Evolutionary conservation across 2,329 filamentous ascomycete genomes (phyloP).

Genomic region (Trichothecium roseum): DNA sequence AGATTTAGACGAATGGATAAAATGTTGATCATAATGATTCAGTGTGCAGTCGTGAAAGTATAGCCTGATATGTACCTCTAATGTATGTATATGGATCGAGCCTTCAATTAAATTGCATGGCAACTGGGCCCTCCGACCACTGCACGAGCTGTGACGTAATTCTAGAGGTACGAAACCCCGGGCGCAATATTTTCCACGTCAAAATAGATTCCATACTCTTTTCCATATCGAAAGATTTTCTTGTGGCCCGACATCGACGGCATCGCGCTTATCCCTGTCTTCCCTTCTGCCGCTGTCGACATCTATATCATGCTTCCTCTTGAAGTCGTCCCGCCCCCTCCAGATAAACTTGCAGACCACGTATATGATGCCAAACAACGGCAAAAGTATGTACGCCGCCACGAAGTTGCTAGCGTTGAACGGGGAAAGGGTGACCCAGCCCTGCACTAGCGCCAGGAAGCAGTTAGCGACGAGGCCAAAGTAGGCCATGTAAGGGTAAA

Average conservation of each 20-base stretch:
- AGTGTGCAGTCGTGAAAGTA: too few species aligned
- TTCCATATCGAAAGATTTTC: conserved; percentile 29
- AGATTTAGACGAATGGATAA: too few species aligned
- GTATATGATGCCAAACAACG: conserved; percentile 49
- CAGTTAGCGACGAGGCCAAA: conserved; percentile 47
- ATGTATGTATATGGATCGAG: too few species aligned
- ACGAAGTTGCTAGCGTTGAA: conserved; percentile 51
- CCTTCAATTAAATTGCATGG: too few species aligned
- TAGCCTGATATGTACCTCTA: too few species aligned
- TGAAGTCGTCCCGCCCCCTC: conserved; percentile 35
- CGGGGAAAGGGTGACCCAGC: conserved; percentile 48
- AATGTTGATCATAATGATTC: too few species aligned
- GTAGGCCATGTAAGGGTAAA: conserved; percentile 49
- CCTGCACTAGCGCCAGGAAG: conserved; percentile 50
- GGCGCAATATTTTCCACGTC: too few species aligned
- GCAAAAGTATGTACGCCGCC: conserved; percentile 51
- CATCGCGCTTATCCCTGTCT: conserved; percentile 38
- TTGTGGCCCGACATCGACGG: conserved; percentile 16
- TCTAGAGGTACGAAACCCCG: too few species aligned
- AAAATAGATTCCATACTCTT: conserved; percentile 30
- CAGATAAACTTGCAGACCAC: conserved; percentile 42
- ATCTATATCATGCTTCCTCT: conserved; percentile 42
- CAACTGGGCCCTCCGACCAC: too few species aligned
- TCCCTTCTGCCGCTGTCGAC: conserved; percentile 43
- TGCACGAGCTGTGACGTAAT: too few species aligned